Conservation (phyloP, 345 rosid species). For the Syzygium oleosum region DNA sequence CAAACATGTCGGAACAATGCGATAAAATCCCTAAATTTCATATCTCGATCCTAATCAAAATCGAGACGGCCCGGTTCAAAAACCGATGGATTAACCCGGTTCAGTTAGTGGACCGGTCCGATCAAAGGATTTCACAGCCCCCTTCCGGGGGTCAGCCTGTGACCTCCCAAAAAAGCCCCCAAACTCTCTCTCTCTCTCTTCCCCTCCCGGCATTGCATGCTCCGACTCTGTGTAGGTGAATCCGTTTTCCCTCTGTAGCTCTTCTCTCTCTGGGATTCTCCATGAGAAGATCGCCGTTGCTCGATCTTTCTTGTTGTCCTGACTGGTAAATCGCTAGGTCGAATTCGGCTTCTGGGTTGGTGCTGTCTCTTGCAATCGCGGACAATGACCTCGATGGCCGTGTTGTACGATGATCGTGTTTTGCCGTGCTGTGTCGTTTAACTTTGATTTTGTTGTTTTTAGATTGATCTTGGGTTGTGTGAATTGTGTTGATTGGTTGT, state of each 20-base stretch:
- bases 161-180: neutral
- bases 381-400: neutral
- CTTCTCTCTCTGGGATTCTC: neutral
- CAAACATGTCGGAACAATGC: rapidly evolving
- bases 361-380: neutral
- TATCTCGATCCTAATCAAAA: rapidly evolving
- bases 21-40: rapidly evolving
- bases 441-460: neutral
- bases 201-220: neutral
- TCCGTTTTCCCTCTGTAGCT: neutral
- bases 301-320: neutral
- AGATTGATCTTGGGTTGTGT: neutral
- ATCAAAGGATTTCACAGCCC: neutral
- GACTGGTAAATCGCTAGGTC: neutral
- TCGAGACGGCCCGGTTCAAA: neutral
- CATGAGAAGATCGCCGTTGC: neutral
- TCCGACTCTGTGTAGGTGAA: neutral
- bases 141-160: neutral
- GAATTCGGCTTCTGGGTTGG: neutral
- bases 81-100: neutral
- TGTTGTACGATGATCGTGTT: neutral
- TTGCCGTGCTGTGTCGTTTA: neutral
- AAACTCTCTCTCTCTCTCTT: neutral
- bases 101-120: neutral
- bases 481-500: neutral